Evolutionary conservation across 129 eudicot species (phyloP), one percentile per base, ranked within the genome.

Genomic region (Flaveria bidentis): DNA sequence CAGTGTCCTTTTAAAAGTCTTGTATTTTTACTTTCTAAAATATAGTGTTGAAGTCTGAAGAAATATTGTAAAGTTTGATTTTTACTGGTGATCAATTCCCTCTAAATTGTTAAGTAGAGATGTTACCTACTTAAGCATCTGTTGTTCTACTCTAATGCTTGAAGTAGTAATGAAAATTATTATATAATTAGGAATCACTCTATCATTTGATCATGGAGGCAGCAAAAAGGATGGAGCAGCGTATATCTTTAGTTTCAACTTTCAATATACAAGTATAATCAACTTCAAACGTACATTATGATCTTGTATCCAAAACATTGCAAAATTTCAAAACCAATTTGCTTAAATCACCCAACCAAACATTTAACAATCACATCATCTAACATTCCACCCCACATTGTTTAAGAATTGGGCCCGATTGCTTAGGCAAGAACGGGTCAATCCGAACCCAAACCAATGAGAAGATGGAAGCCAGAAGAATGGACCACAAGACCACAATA

Each of bases 341-440:
- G 25, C 41, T 52, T 70, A 66, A 80, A 80, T 44, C 16, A 80
- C 69, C 42, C 55, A 33, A 53, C 42, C 80, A 52, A 64, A 60
- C 66, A 56, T 56, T 26, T 57, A 70, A 23, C 61, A 1, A 22
- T 39, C 17, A 14, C 18, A 25, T 67, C 56, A 67, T 55, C 78
- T 87, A 93, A 84, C 98, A 93, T 73, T 91, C 97, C 23, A 93
- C 98, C 50, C 98, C 98, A 77, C 97, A 93, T 77, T 87, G 97
- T 58, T 93, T 93, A 62, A 93, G 98, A 44, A 88, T 87, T 4
- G 98, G 97, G 12, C 98, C 98, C 0, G 96, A 84, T 80, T 93
- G 98, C 78, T 91, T 93, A 1, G 98, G 97, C 91, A 93, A 81
- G 91, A 93, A 94, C 28, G 97, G 97, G 84, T 93, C 98, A n/a